Percentiles rank a stretch among this genome's conserved stretches.
These are phyloP conservation scores for Aspergillus hortae DNA, from an alignment of 2,329 filamentous ascomycete genomes.

Conservation along the genomic window DNA sequence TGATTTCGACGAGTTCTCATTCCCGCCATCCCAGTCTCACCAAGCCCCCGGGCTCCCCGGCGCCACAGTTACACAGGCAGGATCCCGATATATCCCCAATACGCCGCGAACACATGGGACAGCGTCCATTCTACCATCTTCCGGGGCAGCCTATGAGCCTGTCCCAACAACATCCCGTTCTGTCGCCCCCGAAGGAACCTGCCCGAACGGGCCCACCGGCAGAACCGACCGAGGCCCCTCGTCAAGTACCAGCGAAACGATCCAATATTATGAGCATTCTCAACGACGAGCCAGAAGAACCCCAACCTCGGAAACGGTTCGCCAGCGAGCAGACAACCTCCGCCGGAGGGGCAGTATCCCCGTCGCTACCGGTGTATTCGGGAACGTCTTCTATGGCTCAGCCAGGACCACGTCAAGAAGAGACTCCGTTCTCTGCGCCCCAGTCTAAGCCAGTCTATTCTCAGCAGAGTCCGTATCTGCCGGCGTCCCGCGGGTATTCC, in stretches of 20 bases:
- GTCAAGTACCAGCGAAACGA: conserved; percentile 44
- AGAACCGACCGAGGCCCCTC: conserved; percentile 33
- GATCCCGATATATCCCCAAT: conserved; percentile 33
- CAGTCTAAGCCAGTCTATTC: conserved; percentile 26
- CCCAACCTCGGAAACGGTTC: conserved; percentile 44
- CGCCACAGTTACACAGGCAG: conserved; percentile 23
- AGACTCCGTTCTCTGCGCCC: conserved; percentile 16
- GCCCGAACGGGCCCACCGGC: conserved; percentile 29
- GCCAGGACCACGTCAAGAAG: conserved; percentile 24
- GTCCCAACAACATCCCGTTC: conserved; percentile 25
- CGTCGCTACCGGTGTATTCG: conserved; percentile 26
- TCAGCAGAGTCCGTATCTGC: conserved; percentile 25
- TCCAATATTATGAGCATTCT: conserved; percentile 50
- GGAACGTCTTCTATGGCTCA: conserved; percentile 21
- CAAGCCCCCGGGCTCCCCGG: conserved; percentile 34
- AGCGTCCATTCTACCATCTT: conserved; percentile 31
- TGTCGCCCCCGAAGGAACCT: conserved; percentile 36
- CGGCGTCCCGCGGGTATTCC: conserved; percentile 28
- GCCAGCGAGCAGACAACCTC: conserved; percentile 35
- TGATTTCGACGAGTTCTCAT: conserved; percentile 27
- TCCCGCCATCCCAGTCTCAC: conserved; percentile 35
- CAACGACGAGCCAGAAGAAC: conserved; percentile 48
- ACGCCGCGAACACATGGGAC: conserved; percentile 34
- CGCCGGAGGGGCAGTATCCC: conserved; percentile 15
- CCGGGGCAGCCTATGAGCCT: conserved; percentile 23